Evolutionary conservation across 176 grass and related monocot genomes (phyloP), one percentile per base, ranked within the genome.

Genomic region (Melocanna baccifera): DNA sequence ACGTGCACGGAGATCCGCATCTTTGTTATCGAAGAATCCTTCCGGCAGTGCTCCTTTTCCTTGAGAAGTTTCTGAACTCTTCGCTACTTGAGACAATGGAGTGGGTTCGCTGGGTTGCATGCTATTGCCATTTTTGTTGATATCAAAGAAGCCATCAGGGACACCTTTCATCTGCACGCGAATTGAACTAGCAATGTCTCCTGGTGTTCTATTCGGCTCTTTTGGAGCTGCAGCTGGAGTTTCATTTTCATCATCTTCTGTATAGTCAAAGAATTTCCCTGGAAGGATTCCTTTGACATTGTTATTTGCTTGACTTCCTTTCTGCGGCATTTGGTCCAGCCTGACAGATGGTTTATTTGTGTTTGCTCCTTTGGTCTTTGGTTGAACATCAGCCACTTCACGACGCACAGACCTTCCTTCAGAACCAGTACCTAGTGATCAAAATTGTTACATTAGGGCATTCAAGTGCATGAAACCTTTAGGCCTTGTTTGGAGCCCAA

Each of bases 11-110:
- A 99, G 93, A 92, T 99, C 97, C 9, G 93, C 93, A 76, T 96
- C 97, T 88, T 96, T 96, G 88, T 96, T 99, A 89, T 99, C 97
- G 47, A 99, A 99, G 79, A 99, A 99, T 13, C 97, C 93, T 99
- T 99, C 93, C 22, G 96, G 96, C 68, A 99, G 81, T 8, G 83
- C 81, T 77, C 70, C 76, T 86, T 94, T 93, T 78, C 18, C 80
- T 92, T 92, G 74, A 74, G 88, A 53, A 18, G 62, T 78, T 82
- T 83, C 81, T 65, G 72, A 14, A 73, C 67, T 76, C 14, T 84
- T 90, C 41, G 14, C 30, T 25, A 48, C 71, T 79, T 85, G 78
- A 66, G 74, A 86, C 7, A 37, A 71, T 69, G 84, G 71, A 79
- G 62, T 80, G 36, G 69, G 55, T 79, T 93, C 88, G 39, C 69